Evolutionary conservation across 2,329 filamentous ascomycete species (phyloP).

Genomic region (Phaeosphaeria sp.): DNA sequence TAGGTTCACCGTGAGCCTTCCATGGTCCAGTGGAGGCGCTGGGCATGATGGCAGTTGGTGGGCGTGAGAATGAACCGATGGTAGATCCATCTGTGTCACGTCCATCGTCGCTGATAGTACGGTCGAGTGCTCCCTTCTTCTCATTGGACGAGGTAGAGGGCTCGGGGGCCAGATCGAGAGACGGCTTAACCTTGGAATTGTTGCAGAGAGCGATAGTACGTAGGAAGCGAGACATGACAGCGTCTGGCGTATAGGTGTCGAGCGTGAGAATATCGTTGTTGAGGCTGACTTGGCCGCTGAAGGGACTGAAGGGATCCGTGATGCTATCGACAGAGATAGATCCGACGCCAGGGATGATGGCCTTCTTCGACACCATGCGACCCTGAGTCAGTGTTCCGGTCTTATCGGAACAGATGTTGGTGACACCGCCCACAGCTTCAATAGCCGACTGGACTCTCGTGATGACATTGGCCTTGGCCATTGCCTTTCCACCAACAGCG

Average conservation of each 20-base stretch:
- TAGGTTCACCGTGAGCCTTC: slow-evolving; percentile 47
- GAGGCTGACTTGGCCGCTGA: slow-evolving; percentile 41
- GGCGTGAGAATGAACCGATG: slow-evolving; percentile 37
- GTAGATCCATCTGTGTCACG: slow-evolving; percentile 42
- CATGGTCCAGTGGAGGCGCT: slow-evolving; percentile 28
- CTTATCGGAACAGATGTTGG: slow-evolving; percentile 52
- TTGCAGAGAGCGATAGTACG: slow-evolving; percentile 50
- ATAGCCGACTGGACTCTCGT: slow-evolving; percentile 49
- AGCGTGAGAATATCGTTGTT: slow-evolving; percentile 35
- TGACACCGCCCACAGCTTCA: slow-evolving; percentile 51
- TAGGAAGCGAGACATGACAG: slow-evolving; percentile 38
- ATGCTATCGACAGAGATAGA: slow-evolving; percentile 43
- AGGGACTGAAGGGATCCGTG: slow-evolving; percentile 44
- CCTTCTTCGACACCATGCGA: slow-evolving; percentile 49
- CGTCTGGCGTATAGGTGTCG: slow-evolving; percentile 29
- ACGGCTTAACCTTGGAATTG: slow-evolving; percentile 43
- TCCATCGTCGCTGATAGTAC: slow-evolving; percentile 33
- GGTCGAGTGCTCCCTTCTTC: slow-evolving; percentile 53
- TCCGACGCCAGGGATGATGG: slow-evolving; percentile 45
- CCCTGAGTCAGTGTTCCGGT: slow-evolving; percentile 51
- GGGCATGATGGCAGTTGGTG: slow-evolving; percentile 35
- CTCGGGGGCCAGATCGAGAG: slow-evolving; percentile 34
- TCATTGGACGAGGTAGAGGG: slow-evolving; percentile 35
- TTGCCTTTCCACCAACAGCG: slow-evolving; percentile 51
- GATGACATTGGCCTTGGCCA: slow-evolving; percentile 51